phyloP scores from a whole-genome alignment of 208 protist genomes.

The Crithidia expoeki region DNA sequence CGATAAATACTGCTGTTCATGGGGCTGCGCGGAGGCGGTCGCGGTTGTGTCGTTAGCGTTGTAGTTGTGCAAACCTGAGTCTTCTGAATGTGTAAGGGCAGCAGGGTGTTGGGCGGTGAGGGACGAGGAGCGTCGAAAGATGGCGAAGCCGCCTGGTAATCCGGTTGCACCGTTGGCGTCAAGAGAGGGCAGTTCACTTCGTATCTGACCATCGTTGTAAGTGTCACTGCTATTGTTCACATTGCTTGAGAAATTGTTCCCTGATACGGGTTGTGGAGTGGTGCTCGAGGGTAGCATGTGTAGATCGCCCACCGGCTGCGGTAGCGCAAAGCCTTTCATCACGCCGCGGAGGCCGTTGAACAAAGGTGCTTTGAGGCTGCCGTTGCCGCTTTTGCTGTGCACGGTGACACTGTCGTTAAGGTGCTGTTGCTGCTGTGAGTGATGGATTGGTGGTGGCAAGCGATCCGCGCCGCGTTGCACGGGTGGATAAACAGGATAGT shows the following conservation, averaged over 20 bases:
- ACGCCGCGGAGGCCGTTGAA: not conserved
- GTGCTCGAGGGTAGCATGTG: not conserved
- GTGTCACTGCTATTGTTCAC: not conserved
- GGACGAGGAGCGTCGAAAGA: slow-evolving; percentile 6
- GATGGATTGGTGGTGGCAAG: not conserved
- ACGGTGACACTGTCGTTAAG: slow-evolving; percentile 1
- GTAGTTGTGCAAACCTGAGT: not conserved
- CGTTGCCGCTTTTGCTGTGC: not conserved
- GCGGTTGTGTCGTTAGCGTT: not conserved
- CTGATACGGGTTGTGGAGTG: not conserved
- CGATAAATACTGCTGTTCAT: not conserved
- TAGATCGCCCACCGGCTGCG: not conserved
- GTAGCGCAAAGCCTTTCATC: slow-evolving; percentile 1
- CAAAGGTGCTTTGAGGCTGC: not conserved
- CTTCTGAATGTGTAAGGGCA: not conserved
- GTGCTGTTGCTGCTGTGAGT: not conserved
- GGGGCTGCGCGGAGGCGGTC: not conserved
- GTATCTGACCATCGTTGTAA: not conserved
- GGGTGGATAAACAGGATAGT: not conserved
- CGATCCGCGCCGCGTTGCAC: not conserved
- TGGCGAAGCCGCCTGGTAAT: slow-evolving; percentile 4
- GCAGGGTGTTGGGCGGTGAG: not conserved
- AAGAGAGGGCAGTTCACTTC: slow-evolving; percentile 16
- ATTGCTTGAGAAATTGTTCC: not conserved
- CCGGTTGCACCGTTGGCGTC: slow-evolving; percentile 1